A percentile compares a stretch with the other conserved stretches of the same genome.
Evolutionary conservation across 768 basidiomycete genomes (phyloP).

Genomic region (Boletus tylopilopsis): DNA sequence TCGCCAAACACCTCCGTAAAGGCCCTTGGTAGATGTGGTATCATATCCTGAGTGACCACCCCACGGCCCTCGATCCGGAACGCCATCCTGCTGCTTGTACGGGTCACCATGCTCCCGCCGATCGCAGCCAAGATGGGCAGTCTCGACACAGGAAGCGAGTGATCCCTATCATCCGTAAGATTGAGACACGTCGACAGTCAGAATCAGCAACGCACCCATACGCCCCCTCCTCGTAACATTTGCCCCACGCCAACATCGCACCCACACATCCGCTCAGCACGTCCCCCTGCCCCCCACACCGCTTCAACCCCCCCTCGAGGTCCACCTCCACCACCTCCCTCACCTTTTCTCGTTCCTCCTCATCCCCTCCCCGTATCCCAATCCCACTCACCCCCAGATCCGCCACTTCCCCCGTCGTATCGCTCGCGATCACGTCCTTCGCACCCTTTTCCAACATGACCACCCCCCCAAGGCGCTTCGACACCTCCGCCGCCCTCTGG

Average conservation of each 20-base stretch:
- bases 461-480: constrained; percentile 76
- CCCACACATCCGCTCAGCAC: constrained; percentile 86
- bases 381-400: constrained; percentile 43
- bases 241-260: constrained; percentile 91
- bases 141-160: constrained; percentile 50
- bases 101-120: constrained; percentile 85
- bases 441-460: constrained; percentile 89
- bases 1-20: constrained; percentile 73
- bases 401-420: constrained; percentile 57
- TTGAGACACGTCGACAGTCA: background rate
- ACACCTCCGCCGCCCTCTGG: constrained; percentile 67
- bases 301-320: constrained; percentile 75
- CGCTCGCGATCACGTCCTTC: constrained; percentile 76
- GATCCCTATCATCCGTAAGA: constrained; percentile 40
- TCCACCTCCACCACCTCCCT: constrained; percentile 65
- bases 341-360: constrained; percentile 49
- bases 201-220: constrained; percentile 54
- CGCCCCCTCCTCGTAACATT: constrained; percentile 82
- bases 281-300: constrained; percentile 97
- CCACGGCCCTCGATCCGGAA: constrained; percentile 75
- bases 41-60: constrained; percentile 79
- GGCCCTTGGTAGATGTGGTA: constrained; percentile 58
- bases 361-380: constrained; percentile 31
- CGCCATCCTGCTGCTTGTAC: constrained; percentile 73
- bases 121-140: constrained; percentile 84